These are phyloP conservation scores for Hypoxylon fragiforme DNA, from an alignment of 495 filamentous ascomycete genomes.

Conservation along the genomic window DNA sequence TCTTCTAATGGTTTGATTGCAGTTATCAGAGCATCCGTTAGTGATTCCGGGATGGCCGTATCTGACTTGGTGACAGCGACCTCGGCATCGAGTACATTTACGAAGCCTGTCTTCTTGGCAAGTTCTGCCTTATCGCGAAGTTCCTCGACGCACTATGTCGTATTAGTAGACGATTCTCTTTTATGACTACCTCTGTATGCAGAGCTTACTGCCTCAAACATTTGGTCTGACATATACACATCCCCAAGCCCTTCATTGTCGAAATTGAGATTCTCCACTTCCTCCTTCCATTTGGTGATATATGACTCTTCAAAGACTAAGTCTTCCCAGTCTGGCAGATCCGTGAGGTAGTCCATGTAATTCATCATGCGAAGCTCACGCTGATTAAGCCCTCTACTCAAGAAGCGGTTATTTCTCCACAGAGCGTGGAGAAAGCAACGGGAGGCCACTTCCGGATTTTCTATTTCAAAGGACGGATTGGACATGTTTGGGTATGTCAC, in stretches of 20 bases:
- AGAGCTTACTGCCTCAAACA: slow-evolving; percentile 53
- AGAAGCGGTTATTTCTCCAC: neutral
- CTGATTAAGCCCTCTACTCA: neutral
- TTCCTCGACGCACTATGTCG: slow-evolving; percentile 49
- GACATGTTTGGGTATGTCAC: too few relatives aligned
- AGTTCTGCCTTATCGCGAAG: slow-evolving; percentile 49
- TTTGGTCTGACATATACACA: slow-evolving; percentile 45
- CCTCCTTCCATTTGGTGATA: slow-evolving; percentile 38
- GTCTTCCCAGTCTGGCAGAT: slow-evolving; percentile 55
- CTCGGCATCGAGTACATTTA: slow-evolving; percentile 37
- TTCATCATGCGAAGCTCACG: slow-evolving; percentile 28
- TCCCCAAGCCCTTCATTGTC: slow-evolving; percentile 17
- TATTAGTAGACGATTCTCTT: neutral
- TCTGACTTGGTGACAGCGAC: slow-evolving; percentile 38
- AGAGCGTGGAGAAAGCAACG: neutral
- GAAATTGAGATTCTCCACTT: slow-evolving; percentile 23
- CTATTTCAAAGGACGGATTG: neutral
- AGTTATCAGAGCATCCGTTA: slow-evolving; percentile 24
- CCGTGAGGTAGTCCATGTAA: slow-evolving; percentile 40
- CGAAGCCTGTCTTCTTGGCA: slow-evolving; percentile 37
- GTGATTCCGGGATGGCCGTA: slow-evolving; percentile 17
- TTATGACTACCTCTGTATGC: neutral
- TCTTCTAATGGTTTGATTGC: slow-evolving; percentile 43
- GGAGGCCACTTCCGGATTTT: neutral
- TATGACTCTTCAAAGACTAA: slow-evolving; percentile 58